Evolutionary conservation across 116 monocot genomes (phyloP).

Genomic region (Dioscorea cayenensis): DNA sequence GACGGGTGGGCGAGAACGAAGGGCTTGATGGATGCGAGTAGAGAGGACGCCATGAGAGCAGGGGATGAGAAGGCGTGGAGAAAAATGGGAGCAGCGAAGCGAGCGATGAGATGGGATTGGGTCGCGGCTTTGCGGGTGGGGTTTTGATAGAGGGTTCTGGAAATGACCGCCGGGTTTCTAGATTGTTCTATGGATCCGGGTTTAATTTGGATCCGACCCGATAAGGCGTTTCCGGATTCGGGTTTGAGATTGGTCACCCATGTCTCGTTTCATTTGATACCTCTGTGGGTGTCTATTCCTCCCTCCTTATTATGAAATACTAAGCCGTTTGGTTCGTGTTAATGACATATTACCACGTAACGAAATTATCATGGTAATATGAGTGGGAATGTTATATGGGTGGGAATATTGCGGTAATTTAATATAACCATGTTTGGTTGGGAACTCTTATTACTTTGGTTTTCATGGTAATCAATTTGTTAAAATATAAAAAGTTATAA

Average conservation of each 20-base stretch:
- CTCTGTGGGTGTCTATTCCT: too few relatives aligned
- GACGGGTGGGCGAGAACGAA: constrained; percentile 6
- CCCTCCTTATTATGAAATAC: too few relatives aligned
- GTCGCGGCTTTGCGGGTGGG: background rate
- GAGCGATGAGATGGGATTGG: background rate
- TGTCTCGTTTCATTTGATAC: too few relatives aligned
- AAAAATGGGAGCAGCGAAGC: background rate
- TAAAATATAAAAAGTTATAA: too few relatives aligned
- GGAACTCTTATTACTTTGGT: too few relatives aligned
- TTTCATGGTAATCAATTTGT: too few relatives aligned
- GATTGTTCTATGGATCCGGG: background rate
- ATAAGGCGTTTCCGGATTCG: background rate
- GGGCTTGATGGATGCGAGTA: constrained; percentile 16
- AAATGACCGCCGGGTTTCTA: background rate
- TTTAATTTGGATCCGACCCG: background rate
- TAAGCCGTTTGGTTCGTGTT: too few relatives aligned
- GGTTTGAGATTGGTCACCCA: background rate
- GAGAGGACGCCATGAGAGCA: constrained; percentile 17
- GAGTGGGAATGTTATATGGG: too few relatives aligned
- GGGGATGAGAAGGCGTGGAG: background rate
- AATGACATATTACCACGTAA: too few relatives aligned
- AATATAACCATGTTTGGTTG: too few relatives aligned
- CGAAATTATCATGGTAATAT: too few relatives aligned
- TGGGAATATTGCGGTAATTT: too few relatives aligned
- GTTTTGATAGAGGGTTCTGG: background rate